Base-by-base conservation (phyloP, 2,329 filamentous ascomycete genomes). In the Coniochaeta sp. region DNA sequence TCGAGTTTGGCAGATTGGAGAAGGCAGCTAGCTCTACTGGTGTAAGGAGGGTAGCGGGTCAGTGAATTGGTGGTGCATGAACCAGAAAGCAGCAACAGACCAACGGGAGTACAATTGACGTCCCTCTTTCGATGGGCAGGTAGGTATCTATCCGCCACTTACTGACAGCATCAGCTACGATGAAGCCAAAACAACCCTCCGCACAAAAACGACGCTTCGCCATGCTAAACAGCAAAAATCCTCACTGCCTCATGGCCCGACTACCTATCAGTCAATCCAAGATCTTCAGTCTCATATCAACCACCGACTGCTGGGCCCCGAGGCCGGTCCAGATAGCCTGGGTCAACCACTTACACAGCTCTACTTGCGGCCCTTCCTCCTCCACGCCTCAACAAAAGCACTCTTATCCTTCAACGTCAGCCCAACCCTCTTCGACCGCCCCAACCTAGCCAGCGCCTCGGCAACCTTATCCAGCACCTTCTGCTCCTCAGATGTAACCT, bases 371-470 rank as follows among this genome's bases (percentile, higher is more conserved):
- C 74, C 75, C 52, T 76, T 77, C 9, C 56, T 40, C 17, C 70
- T 74, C 74, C 81, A 93, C 33, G 87, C 86, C 59, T 87, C 81
- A 31, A 96, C 81, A 73, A 99, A 99, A 6, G 86, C 84, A 26
- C 81, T 77, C 79, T 99, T 99, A 63, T 98, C 91, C 67, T 82
- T 79, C 60, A 96, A 80, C 0, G 91, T 92, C 65, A 99, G 73
- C 0, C 90, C 92, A 1, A 99, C 91, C 60, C 93, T 83, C 79
- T 96, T 96, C 43, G 95, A 93, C 62, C 95, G 80, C 1, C 93
- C 91, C 59, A 99, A 74, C 59, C 93, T 79, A n/a, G 95, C 92
- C 60, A 99, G 77, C 12, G 92, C 87, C 67, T 98, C 95, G 1
- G 85, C 91, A 17, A 99, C 84, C 38, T 84, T 83, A 68, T 96